Base-by-base conservation (phyloP, 2,329 filamentous ascomycete species). In the Graphiopsis chlorocephala region DNA sequence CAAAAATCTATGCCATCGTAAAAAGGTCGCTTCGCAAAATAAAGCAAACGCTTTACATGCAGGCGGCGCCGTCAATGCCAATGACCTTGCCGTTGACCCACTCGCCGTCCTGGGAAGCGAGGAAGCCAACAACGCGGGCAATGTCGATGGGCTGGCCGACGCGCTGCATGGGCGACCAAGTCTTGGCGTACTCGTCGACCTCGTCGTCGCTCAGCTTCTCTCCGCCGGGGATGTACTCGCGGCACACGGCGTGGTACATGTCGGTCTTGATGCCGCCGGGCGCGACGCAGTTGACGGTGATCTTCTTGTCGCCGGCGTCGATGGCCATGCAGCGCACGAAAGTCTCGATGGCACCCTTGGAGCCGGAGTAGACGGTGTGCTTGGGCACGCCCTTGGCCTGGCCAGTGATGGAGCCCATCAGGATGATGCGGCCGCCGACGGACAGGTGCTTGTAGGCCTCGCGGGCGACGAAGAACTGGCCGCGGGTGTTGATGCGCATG, bases 121-220 rank as follows among this genome's bases (percentile, higher is more conserved):
- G 70, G 82, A 85, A 80, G 78, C 84, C 86, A 64, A 88, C 86
- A 20, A 88, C 86, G 67, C 86, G 84, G 67, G 87, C 88, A 74
- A 90, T 86, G 74, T 90, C 88, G 73, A 88, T 85, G 64, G 87
- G 87, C 68, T 89, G 85, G 69, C 87, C 87, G 65, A 89, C 87
- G 73, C 87, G 85, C 78, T 84, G 82, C 70, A 87, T 80, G 42
- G 87, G 87, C 20, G 85, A 88, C 86, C 86, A 88, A 66, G 83
- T 86, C 67, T 83, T 81, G 52, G 86, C 87, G 73, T 84, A 88
- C 83, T 83, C 84, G 67, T 87, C 85, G 64, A 87, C 84, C 73
- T 85, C 79, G 67, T 87, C 84, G 71, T 86, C 80, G 71, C 72
- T 80, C 69, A 87, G 78, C 69, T 82, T 83, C 38, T 83, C 83